Evolutionary conservation across 2,329 filamentous ascomycete species (phyloP), one percentile per base, ranked within the genome.

Genomic region (Ophiostoma sp.): DNA sequence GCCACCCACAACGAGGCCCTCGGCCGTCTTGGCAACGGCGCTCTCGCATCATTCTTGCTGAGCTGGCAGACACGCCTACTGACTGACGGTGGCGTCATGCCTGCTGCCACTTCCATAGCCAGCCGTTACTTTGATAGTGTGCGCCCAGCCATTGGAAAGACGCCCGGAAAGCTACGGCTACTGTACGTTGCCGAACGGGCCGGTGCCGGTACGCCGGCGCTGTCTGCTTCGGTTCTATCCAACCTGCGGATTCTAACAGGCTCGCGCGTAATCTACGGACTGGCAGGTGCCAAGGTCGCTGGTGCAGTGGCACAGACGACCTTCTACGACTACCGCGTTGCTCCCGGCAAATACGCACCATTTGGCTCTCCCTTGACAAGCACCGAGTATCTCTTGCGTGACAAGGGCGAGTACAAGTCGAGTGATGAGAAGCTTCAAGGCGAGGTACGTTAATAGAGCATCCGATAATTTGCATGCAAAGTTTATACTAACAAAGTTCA

Each of bases 341-440:
- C 80, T 71, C 79, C 80, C 69, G 74, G 76, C 38, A 64, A 67
- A 70, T 79, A 77, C 67, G 81, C 82, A 11, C 93, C 96, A 77
- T 97, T 98, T 75, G 95, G 95, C 3, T 83, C 89, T 9, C 93
- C 94, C 2, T 76, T 95, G 55, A 91, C 89, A 71, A 89, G 87
- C 73, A 84, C 94, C 0, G 94, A 98, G 79, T 77, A 97, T 52
- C 85, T 90, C 74, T 76, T 97, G 70, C 85, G 83, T 73, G 89
- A 92, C 75, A 86, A 81, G 44, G 80, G 80, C 5, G 78, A 79
- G 45, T 79, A 85, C 71, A 87, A 86, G 77, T 89, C 88, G 2
- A 87, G 85, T 0, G 88, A 91, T 71, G 82, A 86, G 9, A 80
- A 79, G 70, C 81, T 83, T 58, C 79, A 84, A 71, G 90, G 90